These are phyloP conservation scores for Pyrenophora seminiperda DNA, from an alignment of 2,329 filamentous ascomycete species.

Conservation along the genomic window DNA sequence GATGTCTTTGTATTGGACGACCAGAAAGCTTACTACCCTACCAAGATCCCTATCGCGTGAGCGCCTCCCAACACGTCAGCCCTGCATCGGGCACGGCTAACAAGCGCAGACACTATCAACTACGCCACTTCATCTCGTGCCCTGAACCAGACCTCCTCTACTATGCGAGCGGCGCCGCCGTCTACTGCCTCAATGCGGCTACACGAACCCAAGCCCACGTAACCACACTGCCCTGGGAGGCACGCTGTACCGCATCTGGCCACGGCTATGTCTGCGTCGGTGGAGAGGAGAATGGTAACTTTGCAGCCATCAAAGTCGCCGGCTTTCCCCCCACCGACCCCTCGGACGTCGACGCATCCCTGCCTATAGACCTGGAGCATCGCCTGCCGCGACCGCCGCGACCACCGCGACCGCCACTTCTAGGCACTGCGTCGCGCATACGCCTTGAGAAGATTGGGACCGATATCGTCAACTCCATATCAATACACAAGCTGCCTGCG, in stretches of 20 bases:
- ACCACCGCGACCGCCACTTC: slow-evolving; percentile 47
- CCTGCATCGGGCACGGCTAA: slow-evolving; percentile 17
- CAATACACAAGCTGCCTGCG: slow-evolving; percentile 60
- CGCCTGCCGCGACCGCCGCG: slow-evolving; percentile 46
- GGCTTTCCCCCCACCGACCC: slow-evolving; percentile 49
- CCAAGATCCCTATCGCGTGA: slow-evolving; percentile 57
- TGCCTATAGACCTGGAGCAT: slow-evolving; percentile 58
- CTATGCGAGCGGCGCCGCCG: slow-evolving; percentile 75
- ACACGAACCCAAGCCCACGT: slow-evolving; percentile 74
- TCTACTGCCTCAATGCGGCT: slow-evolving; percentile 65
- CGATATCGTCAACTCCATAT: slow-evolving; percentile 70
- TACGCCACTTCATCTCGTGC: slow-evolving; percentile 87
- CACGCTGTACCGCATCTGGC: slow-evolving; percentile 85
- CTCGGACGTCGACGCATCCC: slow-evolving; percentile 61
- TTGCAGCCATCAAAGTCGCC: slow-evolving; percentile 73
- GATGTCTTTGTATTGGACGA: slow-evolving; percentile 52
- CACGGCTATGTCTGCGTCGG: slow-evolving; percentile 91
- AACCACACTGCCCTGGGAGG: slow-evolving; percentile 68
- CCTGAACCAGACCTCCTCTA: slow-evolving; percentile 79
- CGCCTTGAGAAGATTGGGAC: slow-evolving; percentile 65
- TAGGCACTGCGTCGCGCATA: slow-evolving; percentile 45
- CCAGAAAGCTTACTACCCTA: slow-evolving; percentile 54
- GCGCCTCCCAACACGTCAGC: slow-evolving; percentile 14
- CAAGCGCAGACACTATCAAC: slow-evolving; percentile 73
- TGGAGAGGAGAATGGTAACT: slow-evolving; percentile 81